Conservation (phyloP, 441 rosid species). For the Gossypium gossypioides region DNA sequence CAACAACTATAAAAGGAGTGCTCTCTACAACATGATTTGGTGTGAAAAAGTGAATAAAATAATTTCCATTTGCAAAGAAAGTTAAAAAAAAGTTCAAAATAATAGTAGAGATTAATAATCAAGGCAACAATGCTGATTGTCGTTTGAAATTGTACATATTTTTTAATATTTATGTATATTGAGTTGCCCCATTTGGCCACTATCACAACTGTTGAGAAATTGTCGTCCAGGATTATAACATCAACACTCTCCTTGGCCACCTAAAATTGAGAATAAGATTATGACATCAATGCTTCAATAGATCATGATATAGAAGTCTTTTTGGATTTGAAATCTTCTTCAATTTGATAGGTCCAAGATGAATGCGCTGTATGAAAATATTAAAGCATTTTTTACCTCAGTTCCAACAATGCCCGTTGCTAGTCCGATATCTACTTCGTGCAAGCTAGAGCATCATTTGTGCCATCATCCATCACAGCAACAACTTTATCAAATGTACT, state of each 20-base stretch:
- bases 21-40: conserved; percentile 30
- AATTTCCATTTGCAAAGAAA: neutral
- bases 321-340: neutral
- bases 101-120: conserved; percentile 30
- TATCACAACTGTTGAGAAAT: conserved; percentile 58
- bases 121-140: conserved; percentile 60
- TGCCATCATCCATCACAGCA: conserved; percentile 69
- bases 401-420: conserved; percentile 78
- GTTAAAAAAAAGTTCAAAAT: neutral
- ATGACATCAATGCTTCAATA: no score
- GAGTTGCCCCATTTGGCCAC: conserved; percentile 72
- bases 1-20: conserved; percentile 61
- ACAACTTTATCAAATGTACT: conserved; percentile 67
- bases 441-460: conserved; percentile 71
- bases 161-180: conserved; percentile 65
- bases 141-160: conserved; percentile 60
- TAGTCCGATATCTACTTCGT: conserved; percentile 63
- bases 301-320: no score
- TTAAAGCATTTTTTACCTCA: conserved; percentile 34
- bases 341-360: neutral
- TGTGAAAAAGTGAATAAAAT: neutral
- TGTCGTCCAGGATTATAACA: conserved; percentile 58
- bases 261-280: conserved; percentile 25
- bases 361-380: neutral
- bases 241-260: conserved; percentile 74